phyloP scores from a whole-genome alignment of 2,329 filamentous ascomycete genomes.

The Pyrenochaeta sp. region DNA sequence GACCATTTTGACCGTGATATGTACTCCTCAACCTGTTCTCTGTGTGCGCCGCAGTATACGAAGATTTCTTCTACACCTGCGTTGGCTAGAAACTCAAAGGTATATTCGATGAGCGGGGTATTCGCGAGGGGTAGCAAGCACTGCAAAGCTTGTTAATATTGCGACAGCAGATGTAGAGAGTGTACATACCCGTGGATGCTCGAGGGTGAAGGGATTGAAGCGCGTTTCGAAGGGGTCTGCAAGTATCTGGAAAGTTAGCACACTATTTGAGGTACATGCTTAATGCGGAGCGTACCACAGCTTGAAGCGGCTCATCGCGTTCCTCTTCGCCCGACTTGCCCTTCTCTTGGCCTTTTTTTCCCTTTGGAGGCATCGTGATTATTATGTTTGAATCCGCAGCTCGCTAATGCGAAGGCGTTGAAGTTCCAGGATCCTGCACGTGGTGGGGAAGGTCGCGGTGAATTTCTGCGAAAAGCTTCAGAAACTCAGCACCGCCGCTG shows the following conservation, averaged over 20 bases:
- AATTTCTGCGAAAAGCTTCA: constrained; percentile 18
- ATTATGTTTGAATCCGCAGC: constrained; percentile 5
- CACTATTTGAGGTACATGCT: constrained; percentile 6
- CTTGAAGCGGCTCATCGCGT: constrained; percentile 69
- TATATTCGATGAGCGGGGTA: constrained; percentile 95
- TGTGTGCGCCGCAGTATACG: constrained; percentile 89
- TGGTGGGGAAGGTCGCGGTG: constrained; percentile 19
- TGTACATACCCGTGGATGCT: constrained; percentile 79
- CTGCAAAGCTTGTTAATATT: constrained; percentile 56
- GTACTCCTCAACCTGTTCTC: constrained; percentile 86
- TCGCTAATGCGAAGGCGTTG: constrained; percentile 14
- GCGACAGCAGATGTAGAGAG: background rate
- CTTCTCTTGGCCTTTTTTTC: constrained; percentile 54
- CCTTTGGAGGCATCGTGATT: constrained; percentile 58
- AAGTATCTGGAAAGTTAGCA: constrained; percentile 69
- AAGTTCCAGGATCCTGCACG: constrained; percentile 16
- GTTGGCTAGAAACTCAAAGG: constrained; percentile 93
- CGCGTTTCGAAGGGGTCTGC: constrained; percentile 94
- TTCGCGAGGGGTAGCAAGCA: constrained; percentile 94
- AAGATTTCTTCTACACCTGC: constrained; percentile 95
- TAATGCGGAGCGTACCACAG: constrained; percentile 60
- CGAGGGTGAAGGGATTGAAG: constrained; percentile 88
- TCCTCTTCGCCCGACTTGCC: constrained; percentile 61
- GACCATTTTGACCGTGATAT: constrained; percentile 80
- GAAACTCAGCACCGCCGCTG: constrained; percentile 19